Evolutionary conservation across 2,329 filamentous ascomycete species (phyloP).

Genomic region (Onygenales sp.): DNA sequence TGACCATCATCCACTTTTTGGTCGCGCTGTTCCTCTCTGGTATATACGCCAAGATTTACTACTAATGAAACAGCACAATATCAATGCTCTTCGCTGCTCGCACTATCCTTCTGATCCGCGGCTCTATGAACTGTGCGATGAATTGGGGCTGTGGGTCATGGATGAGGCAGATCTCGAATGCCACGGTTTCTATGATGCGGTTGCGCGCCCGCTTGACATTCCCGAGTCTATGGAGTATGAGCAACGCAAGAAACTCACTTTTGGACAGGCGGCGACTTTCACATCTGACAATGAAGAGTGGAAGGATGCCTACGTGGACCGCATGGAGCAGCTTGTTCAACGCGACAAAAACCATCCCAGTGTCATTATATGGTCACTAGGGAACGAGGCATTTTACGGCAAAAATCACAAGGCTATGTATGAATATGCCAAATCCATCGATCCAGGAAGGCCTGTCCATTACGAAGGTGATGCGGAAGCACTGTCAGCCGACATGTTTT

Average conservation of each 20-base stretch:
- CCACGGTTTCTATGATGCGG: conserved; percentile 25
- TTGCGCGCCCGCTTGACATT: conserved; percentile 42
- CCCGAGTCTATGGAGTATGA: conserved; percentile 51
- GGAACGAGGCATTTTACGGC: conserved; percentile 66
- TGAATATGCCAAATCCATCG: conserved; percentile 48
- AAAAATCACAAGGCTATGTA: conserved; percentile 61
- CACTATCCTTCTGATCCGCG: conserved; percentile 49
- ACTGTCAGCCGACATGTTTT: conserved; percentile 55
- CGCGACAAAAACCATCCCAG: conserved; percentile 62
- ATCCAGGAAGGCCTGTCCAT: conserved; percentile 52
- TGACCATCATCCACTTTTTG: conserved; percentile 57
- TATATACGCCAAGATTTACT: conserved; percentile 54
- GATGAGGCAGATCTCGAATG: conserved; percentile 30
- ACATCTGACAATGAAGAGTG: conserved; percentile 24
- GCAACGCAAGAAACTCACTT: conserved; percentile 48
- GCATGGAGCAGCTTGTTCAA: conserved; percentile 54
- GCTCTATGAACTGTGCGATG: conserved; percentile 23
- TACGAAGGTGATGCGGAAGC: conserved; percentile 58
- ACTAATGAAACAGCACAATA: conserved; percentile 61
- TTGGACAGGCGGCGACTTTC: conserved; percentile 16
- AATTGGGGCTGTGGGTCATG: conserved; percentile 28
- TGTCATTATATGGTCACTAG: conserved; percentile 65
- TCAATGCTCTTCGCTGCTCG: conserved; percentile 60
- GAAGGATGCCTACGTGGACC: conserved; percentile 57
- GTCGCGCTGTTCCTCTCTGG: conserved; percentile 54